phyloP scores from a whole-genome alignment of 768 basidiomycete genomes.

The Steccherinum ochraceum region DNA sequence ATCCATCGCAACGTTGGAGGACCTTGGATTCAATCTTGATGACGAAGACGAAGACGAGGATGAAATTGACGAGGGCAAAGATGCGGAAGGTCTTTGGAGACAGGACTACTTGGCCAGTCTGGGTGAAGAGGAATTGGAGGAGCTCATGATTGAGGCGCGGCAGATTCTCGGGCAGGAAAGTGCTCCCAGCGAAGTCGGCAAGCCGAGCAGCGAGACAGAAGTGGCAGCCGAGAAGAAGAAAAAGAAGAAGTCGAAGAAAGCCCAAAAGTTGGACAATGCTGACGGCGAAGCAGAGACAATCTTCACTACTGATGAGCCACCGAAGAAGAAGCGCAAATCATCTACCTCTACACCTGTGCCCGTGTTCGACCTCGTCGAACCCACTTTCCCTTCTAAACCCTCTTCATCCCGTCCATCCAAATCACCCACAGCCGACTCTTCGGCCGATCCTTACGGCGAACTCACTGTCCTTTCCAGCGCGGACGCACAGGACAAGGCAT shows the following conservation, averaged over 20 bases:
- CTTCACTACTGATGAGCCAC: constrained; percentile 26
- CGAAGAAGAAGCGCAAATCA: constrained; percentile 62
- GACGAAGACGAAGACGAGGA: constrained; percentile 38
- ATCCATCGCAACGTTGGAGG: constrained; percentile 74
- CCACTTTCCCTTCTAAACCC: constrained; percentile 45
- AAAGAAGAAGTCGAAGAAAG: constrained; percentile 18
- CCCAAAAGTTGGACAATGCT: constrained; percentile 12
- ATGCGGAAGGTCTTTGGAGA: constrained; percentile 11
- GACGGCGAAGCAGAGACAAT: constrained; percentile 8
- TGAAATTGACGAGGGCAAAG: constrained; percentile 34
- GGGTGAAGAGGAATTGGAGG: constrained; percentile 1
- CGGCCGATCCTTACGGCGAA: constrained; percentile 65
- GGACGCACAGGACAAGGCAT: constrained; percentile 79
- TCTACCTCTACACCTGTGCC: constrained; percentile 22
- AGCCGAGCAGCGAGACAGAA: too few relatives aligned
- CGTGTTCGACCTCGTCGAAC: constrained; percentile 77
- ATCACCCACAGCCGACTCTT: constrained; percentile 15
- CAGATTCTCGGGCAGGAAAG: not conserved
- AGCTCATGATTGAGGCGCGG: not conserved
- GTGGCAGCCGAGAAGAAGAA: constrained; percentile 1
- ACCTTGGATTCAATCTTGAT: constrained; percentile 65
- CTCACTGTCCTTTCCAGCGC: constrained; percentile 55
- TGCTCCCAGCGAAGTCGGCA: not conserved
- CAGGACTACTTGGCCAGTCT: not conserved
- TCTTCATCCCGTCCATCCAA: constrained; percentile 24